Conservation (phyloP, 2,329 filamentous ascomycete species). For the Xylaria sp. region DNA sequence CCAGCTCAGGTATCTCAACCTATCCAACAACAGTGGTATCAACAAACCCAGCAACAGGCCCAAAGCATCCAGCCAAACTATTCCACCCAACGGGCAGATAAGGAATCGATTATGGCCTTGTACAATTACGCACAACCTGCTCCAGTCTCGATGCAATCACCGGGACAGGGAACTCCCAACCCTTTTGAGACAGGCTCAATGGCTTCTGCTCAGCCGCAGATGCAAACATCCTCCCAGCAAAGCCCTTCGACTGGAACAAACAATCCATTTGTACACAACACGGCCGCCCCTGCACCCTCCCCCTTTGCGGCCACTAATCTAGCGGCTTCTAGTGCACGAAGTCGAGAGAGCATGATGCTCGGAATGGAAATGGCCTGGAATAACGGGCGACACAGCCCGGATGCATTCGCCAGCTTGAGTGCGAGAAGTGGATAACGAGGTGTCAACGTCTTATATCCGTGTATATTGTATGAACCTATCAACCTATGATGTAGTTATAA, state of each 20-base stretch:
- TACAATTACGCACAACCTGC: slow-evolving; percentile 71
- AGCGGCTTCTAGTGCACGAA: slow-evolving; percentile 58
- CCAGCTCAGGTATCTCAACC: slow-evolving; percentile 45
- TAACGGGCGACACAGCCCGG: slow-evolving; percentile 79
- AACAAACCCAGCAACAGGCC: slow-evolving; percentile 32
- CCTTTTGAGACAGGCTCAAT: slow-evolving; percentile 43
- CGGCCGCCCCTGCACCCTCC: slow-evolving; percentile 40
- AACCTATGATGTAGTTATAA: slow-evolving; percentile 41
- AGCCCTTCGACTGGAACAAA: slow-evolving; percentile 56
- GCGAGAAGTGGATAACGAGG: slow-evolving; percentile 62
- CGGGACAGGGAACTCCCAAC: slow-evolving; percentile 42
- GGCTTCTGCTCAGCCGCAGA: slow-evolving; percentile 39
- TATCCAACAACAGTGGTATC: slow-evolving; percentile 35
- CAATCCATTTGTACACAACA: slow-evolving; percentile 66
- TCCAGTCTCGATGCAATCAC: slow-evolving; percentile 49
- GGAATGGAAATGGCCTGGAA: slow-evolving; percentile 72
- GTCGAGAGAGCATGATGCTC: slow-evolving; percentile 76
- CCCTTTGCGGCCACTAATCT: slow-evolving; percentile 40
- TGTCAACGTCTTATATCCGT: slow-evolving; percentile 17
- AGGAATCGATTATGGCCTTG: slow-evolving; percentile 78
- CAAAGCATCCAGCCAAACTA: slow-evolving; percentile 50
- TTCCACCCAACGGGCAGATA: slow-evolving; percentile 68
- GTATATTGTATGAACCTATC: slow-evolving; percentile 42
- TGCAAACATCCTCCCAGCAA: slow-evolving; percentile 42
- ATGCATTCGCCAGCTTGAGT: slow-evolving; percentile 81